Conservation (phyloP, 305 asterid genomes). For the Fraxinus xanthoxyloides region DNA sequence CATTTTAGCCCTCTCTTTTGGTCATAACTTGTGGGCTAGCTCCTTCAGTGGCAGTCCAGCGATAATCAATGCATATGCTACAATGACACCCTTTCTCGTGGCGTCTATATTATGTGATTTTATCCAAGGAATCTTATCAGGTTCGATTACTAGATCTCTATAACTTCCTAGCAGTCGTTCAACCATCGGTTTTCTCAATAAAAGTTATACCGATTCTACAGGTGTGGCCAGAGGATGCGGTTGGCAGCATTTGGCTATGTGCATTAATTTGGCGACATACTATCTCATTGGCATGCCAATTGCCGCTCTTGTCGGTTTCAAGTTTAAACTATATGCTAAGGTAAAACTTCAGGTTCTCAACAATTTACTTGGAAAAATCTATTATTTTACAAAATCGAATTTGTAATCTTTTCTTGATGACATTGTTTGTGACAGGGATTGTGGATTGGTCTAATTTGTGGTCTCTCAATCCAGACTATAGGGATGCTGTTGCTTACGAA, state of each 20-base stretch:
- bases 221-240: not conserved
- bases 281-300: not conserved
- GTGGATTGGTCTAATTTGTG: conserved; percentile 59
- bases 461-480: conserved; percentile 36
- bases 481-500: conserved; percentile 45
- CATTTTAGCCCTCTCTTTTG: not conserved
- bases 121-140: not conserved
- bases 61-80: not conserved
- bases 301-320: not conserved
- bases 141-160: not conserved
- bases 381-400: not conserved
- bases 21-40: not conserved
- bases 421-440: conserved; percentile 35
- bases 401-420: not conserved
- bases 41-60: not conserved
- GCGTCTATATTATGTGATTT: not conserved
- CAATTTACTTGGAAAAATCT: not conserved
- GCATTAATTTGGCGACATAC: not conserved
- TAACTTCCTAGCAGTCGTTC: not conserved
- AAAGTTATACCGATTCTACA: not conserved
- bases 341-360: not conserved
- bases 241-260: not conserved
- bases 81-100: not conserved
- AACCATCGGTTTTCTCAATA: not conserved
- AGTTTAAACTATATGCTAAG: not conserved